Percentiles rank a stretch among this genome's conserved stretches.
Evolutionary conservation across 345 rosid species (phyloP).

Genomic region (Cardamine chenopodiifolia): DNA sequence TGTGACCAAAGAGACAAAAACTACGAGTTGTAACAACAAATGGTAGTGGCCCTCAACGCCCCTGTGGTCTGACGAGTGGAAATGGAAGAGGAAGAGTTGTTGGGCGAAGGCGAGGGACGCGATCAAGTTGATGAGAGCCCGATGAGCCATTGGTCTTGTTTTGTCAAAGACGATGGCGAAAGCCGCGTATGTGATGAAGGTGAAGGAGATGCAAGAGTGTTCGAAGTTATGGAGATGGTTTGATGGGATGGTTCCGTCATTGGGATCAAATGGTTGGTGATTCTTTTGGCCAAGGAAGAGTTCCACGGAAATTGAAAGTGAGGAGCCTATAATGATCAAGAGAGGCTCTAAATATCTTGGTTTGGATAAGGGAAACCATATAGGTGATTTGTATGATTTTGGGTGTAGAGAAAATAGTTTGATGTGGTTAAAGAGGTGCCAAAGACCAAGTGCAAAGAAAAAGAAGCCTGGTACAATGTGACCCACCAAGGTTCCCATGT

Average conservation of each 20-base stretch:
- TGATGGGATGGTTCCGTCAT: conserved; percentile 79
- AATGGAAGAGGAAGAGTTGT: conserved; percentile 71
- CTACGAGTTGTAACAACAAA: conserved; percentile 59
- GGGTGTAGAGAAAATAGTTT: conserved; percentile 57
- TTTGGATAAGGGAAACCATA: conserved; percentile 68
- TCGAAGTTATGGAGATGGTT: conserved; percentile 89
- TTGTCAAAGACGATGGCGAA: conserved; percentile 62
- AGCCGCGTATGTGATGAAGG: conserved; percentile 68
- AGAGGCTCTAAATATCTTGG: conserved; percentile 62
- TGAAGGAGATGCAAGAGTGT: conserved; percentile 66
- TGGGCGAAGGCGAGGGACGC: conserved; percentile 71
- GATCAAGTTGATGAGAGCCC: conserved; percentile 53
- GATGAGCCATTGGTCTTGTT: conserved; percentile 42
- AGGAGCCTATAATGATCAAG: conserved; percentile 61
- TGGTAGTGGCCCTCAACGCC: conserved; percentile 92
- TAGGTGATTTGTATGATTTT: conserved; percentile 52
- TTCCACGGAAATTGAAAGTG: conserved; percentile 70
- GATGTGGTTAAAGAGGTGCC: conserved; percentile 84
- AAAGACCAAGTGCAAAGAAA: conserved; percentile 65
- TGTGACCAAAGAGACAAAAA: conserved; percentile 59
- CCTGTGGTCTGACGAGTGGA: conserved; percentile 79
- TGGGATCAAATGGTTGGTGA: conserved; percentile 75
- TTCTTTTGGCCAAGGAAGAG: conserved; percentile 70
- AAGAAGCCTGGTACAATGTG: conserved; percentile 76
- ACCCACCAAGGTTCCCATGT: conserved; percentile 78